Conservation (phyloP, 139 green algal species). For the Penium margaritaceum region DNA sequence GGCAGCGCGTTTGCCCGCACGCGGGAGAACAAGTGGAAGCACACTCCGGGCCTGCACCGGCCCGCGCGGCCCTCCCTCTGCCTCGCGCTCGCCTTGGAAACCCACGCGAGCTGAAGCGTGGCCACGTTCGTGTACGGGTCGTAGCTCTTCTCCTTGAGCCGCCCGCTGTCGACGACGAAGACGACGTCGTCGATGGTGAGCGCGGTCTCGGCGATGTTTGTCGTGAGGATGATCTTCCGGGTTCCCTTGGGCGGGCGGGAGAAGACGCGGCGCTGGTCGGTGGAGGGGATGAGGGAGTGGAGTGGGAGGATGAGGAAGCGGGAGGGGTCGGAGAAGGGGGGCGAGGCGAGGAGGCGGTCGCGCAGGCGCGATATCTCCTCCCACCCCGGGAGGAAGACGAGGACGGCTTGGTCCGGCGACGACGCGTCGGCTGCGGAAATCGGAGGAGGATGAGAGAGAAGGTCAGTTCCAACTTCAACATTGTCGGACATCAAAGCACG, state of each 20-base stretch:
- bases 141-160: conserved; percentile 75
- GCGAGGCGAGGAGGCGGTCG: conserved; percentile 52
- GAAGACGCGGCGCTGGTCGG: conserved; percentile 64
- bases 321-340: conserved; percentile 38
- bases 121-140: conserved; percentile 70
- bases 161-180: conserved; percentile 69
- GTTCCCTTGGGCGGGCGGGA: conserved; percentile 15
- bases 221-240: conserved; percentile 62
- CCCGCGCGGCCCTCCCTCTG: conserved; percentile 72
- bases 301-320: conserved; percentile 59
- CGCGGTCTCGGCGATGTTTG: conserved; percentile 75
- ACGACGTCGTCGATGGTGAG: conserved; percentile 80
- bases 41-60: conserved; percentile 60
- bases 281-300: conserved; percentile 65
- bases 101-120: conserved; percentile 55
- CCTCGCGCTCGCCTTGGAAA: conserved; percentile 57
- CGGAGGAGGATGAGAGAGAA: too few relatives aligned
- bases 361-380: conserved; percentile 71
- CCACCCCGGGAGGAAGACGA: conserved; percentile 79
- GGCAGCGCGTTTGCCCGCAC: conserved; percentile 56
- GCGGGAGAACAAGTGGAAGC: conserved; percentile 73
- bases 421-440: too few relatives aligned
- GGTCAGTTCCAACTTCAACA: too few relatives aligned
- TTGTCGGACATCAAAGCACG: too few relatives aligned
- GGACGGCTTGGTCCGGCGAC: conserved; percentile 56